These are phyloP conservation scores for Oenanthe javanica DNA, from an alignment of 140 eudicot species.

Conservation along the genomic window DNA sequence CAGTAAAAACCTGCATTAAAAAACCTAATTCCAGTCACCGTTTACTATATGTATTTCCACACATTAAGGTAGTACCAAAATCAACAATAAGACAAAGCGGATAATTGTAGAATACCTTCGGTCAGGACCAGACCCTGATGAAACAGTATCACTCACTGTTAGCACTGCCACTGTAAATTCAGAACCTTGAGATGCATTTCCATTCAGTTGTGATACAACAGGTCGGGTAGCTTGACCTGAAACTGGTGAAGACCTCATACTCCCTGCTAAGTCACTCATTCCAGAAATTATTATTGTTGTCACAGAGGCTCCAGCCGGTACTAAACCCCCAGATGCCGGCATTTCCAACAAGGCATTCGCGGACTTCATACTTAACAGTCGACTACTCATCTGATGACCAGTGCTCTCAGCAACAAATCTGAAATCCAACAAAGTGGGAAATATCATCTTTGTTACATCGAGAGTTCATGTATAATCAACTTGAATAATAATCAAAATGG, in stretches of 20 bases:
- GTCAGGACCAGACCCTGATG: slow-evolving; percentile 84
- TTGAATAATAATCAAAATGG: not conserved
- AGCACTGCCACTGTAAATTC: slow-evolving; percentile 68
- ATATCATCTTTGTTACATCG: not conserved
- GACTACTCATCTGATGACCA: slow-evolving; percentile 84
- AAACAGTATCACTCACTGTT: slow-evolving; percentile 91
- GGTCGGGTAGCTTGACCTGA: slow-evolving; percentile 17
- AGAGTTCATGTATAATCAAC: not conserved
- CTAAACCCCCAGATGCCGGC: slow-evolving; percentile 44
- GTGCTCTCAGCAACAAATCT: slow-evolving; percentile 98
- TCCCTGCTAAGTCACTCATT: slow-evolving; percentile 26
- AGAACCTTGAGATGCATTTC: slow-evolving; percentile 23
- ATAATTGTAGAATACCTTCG: slow-evolving; percentile 43
- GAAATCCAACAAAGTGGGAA: slow-evolving; percentile 17
- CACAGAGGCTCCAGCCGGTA: slow-evolving; percentile 54
- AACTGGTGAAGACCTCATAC: slow-evolving; percentile 21
- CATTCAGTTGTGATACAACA: slow-evolving; percentile 17
- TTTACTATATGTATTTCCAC: not conserved
- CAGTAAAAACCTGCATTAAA: not conserved
- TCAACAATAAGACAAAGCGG: slow-evolving; percentile 5
- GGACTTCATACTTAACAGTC: slow-evolving; percentile 86
- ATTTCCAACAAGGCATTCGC: slow-evolving; percentile 85
- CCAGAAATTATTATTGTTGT: slow-evolving; percentile 64
- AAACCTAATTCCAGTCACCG: not conserved
- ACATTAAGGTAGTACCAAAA: not conserved